These are phyloP conservation scores for Apostasia shenzhenica DNA, from an alignment of 106 monocot species.

Conservation along the genomic window DNA sequence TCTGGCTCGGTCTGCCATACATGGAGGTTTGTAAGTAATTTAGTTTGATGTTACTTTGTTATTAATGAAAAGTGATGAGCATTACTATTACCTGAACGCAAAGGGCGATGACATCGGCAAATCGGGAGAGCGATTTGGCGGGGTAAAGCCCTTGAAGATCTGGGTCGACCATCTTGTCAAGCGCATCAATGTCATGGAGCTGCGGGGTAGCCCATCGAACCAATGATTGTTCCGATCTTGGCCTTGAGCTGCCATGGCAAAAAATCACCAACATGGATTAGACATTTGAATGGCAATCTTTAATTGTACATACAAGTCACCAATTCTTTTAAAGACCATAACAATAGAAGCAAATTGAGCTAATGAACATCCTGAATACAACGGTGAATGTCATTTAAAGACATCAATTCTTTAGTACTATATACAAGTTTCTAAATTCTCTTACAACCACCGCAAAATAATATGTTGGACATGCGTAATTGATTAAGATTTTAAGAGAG, in stretches of 20 bases:
- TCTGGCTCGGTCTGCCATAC: conserved; percentile 49
- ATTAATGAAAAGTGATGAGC: too few species aligned
- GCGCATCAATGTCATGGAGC: conserved; percentile 58
- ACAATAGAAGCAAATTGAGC: neutral
- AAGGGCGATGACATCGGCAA: conserved; percentile 53
- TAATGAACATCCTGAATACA: too few species aligned
- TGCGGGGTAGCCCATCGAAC: conserved; percentile 69
- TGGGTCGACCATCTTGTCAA: conserved; percentile 60
- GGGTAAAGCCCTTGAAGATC: conserved; percentile 48
- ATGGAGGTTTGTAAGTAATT: neutral
- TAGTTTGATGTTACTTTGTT: too few species aligned
- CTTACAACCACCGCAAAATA: too few species aligned
- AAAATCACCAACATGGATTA: neutral
- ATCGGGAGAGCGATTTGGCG: conserved; percentile 56
- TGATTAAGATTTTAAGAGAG: too few species aligned
- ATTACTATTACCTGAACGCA: conserved; percentile 39
- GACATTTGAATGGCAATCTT: neutral
- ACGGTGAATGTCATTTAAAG: too few species aligned
- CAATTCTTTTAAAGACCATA: neutral
- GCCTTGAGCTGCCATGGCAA: conserved; percentile 8
- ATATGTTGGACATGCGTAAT: too few species aligned
- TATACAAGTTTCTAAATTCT: too few species aligned
- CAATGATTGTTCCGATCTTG: conserved; percentile 42
- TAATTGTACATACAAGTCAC: neutral
- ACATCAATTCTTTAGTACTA: too few species aligned